Evolutionary conservation across 306 rosid genomes (phyloP), one percentile per base, ranked within the genome.

Genomic region (Delonix regia): DNA sequence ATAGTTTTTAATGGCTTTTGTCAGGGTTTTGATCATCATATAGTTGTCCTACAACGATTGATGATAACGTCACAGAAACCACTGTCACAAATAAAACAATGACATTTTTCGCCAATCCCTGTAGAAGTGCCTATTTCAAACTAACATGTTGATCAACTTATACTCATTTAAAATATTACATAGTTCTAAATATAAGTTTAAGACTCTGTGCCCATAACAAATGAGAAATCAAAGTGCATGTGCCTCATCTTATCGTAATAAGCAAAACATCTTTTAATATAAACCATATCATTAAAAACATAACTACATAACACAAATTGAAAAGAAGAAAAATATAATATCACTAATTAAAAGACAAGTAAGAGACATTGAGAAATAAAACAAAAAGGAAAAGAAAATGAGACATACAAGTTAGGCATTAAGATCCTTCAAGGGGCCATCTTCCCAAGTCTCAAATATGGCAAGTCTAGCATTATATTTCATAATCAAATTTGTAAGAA

Each of bases 371-470:
- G 61, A 44, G 42, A 59, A 41, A 63, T 12, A 72, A n/a, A 74
- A n/a, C n/a, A n/a, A n/a, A n/a, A n/a, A n/a, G n/a, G n/a, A 28
- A 38, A 73, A 72, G 77, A 80, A 63, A 83, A 73, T 27, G 68
- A 33, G 36, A 83, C 97, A 42, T 96, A 96, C 99, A 85, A 96
- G 98, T 86, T 96, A 94, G 64, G 82, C 78, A 88, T 89, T 91
- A 69, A 96, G 83, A 88, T 96, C 99, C 86, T 96, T 96, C 66
- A 96, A 84, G 16, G 93, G 99, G 80, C 99, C 99, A 21, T 96
- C 99, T 89, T 96, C 99, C 99, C 99, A 93, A 18, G 96, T 96
- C 90, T 96, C 99, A 2, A 97, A 91, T 81, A 96, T 86, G 80
- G 93, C 86, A 71, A 98, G 93, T 86, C 99, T 98, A 85, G 99